These are phyloP conservation scores for Ogataea degrootiae DNA, from an alignment of 805 yeast species.

Conservation along the genomic window DNA sequence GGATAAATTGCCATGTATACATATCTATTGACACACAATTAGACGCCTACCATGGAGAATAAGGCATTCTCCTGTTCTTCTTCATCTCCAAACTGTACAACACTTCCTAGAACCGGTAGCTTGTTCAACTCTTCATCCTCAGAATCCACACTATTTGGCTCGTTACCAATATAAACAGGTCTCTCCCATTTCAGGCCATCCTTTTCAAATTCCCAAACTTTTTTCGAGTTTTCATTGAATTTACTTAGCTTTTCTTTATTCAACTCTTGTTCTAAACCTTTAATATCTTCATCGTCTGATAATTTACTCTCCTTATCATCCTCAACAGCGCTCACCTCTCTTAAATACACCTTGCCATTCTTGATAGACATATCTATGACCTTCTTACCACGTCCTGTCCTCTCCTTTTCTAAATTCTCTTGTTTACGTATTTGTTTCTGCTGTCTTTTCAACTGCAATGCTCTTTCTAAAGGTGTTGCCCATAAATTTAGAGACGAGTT, in stretches of 20 bases:
- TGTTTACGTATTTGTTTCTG: slow-evolving; percentile 67
- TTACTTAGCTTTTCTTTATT: slow-evolving; percentile 29
- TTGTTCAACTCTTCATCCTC: slow-evolving; percentile 1
- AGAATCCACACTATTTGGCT: not conserved
- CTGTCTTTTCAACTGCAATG: slow-evolving; percentile 79
- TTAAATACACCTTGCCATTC: slow-evolving; percentile 73
- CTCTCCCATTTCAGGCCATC: slow-evolving; percentile 53
- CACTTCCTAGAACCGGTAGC: slow-evolving; percentile 11
- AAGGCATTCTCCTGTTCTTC: slow-evolving; percentile 28
- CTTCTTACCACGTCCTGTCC: slow-evolving; percentile 69
- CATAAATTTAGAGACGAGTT: slow-evolving; percentile 54
- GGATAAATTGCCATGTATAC: no score
- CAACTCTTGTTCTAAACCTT: slow-evolving; percentile 32
- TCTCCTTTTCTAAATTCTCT: slow-evolving; percentile 51
- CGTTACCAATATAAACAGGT: slow-evolving; percentile 23
- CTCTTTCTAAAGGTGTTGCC: slow-evolving; percentile 85
- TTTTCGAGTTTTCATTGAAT: slow-evolving; percentile 27
- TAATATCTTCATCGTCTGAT: slow-evolving; percentile 33
- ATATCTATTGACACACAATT: no score
- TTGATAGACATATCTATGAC: slow-evolving; percentile 73
- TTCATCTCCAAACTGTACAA: slow-evolving; percentile 29
- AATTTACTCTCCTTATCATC: slow-evolving; percentile 22
- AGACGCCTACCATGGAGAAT: slow-evolving; percentile 26
- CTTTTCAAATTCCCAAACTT: slow-evolving; percentile 56
- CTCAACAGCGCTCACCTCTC: slow-evolving; percentile 36